These are phyloP conservation scores for Fusarium dimerum DNA, from an alignment of 2,329 filamentous ascomycete species.

Conservation along the genomic window DNA sequence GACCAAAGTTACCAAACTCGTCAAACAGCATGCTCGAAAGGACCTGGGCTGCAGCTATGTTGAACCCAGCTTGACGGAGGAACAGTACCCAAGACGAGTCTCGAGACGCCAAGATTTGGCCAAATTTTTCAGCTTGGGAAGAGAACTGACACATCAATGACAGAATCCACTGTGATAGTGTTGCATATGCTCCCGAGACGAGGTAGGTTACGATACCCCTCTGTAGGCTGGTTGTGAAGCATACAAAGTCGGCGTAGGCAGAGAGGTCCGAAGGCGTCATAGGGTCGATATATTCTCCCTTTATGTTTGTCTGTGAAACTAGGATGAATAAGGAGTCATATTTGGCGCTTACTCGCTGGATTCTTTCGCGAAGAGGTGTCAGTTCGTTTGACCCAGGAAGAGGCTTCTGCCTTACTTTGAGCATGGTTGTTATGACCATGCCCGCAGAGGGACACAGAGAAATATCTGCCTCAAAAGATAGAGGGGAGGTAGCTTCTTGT, in stretches of 20 bases:
- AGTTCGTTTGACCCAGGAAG: conserved; percentile 53
- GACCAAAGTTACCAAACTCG: conserved; percentile 28
- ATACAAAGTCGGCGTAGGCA: conserved; percentile 51
- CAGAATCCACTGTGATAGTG: conserved; percentile 56
- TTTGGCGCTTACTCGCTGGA: conserved; percentile 53
- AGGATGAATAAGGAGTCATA: conserved; percentile 72
- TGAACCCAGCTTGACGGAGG: conserved; percentile 38
- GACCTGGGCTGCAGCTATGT: conserved; percentile 38
- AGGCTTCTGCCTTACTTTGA: conserved; percentile 70
- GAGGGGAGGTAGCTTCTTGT: conserved; percentile 34
- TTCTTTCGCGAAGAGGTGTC: conserved; percentile 54
- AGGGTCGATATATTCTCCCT: conserved; percentile 43
- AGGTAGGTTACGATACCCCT: conserved; percentile 44
- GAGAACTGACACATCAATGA: conserved; percentile 51
- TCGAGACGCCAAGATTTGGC: conserved; percentile 37
- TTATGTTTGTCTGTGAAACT: conserved; percentile 55
- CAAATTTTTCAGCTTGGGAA: conserved; percentile 26
- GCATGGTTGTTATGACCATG: conserved; percentile 69
- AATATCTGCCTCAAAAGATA: conserved; percentile 68
- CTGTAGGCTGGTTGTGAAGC: conserved; percentile 46
- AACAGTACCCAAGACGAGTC: conserved; percentile 44
- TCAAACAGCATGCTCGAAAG: conserved; percentile 30
- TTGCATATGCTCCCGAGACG: conserved; percentile 51
- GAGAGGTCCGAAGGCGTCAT: conserved; percentile 43
- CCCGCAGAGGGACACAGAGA: conserved; percentile 69